Percentiles rank a stretch among this genome's conserved stretches.
Evolutionary conservation across 768 basidiomycete genomes (phyloP).

Genomic region (Lactifluus piperatus): DNA sequence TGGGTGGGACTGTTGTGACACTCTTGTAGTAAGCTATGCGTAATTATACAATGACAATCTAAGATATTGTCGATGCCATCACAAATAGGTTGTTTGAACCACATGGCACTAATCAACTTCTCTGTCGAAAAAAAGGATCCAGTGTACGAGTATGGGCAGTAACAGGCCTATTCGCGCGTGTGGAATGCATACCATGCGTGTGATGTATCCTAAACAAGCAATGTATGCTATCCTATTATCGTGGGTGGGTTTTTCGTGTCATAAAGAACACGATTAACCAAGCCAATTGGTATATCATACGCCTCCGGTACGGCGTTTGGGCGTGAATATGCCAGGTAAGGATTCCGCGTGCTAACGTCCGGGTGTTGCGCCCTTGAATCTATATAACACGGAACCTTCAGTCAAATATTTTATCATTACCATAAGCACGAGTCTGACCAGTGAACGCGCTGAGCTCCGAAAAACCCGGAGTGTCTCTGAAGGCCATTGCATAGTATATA

Average conservation of each 20-base stretch:
- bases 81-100: background rate
- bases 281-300: slow-evolving; percentile 75
- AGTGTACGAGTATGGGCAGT: background rate
- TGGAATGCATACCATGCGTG: background rate
- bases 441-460: slow-evolving; percentile 56
- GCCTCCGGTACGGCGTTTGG: slow-evolving; percentile 48
- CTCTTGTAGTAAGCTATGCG: slow-evolving; percentile 16
- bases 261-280: slow-evolving; percentile 72
- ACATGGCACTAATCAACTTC: background rate
- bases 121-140: background rate
- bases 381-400: slow-evolving; percentile 31
- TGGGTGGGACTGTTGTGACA: background rate
- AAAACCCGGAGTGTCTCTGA: slow-evolving; percentile 63
- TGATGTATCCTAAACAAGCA: background rate
- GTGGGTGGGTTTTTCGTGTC: background rate
- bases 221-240: background rate
- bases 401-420: background rate
- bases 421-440: slow-evolving; percentile 36
- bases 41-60: slow-evolving; percentile 14
- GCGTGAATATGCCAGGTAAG: slow-evolving; percentile 43
- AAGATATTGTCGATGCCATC: background rate
- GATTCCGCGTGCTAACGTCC: slow-evolving; percentile 26
- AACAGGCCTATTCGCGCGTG: background rate
- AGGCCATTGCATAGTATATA: slow-evolving; percentile 66
- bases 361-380: slow-evolving; percentile 53